phyloP scores from a whole-genome alignment of 1,139 yeast species.

The Geotrichum reessii region DNA sequence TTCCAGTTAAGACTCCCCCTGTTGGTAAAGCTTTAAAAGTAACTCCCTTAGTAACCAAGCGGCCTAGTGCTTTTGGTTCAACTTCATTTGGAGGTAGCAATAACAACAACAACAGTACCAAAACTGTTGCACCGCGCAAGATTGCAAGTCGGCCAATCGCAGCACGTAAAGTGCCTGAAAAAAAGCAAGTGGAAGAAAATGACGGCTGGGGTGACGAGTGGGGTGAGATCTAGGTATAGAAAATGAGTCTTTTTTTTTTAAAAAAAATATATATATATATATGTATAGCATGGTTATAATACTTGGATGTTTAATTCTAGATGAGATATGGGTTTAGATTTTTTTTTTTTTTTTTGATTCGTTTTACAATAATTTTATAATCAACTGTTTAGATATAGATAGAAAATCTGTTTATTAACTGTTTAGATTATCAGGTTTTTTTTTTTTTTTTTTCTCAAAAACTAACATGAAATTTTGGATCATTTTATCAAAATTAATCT shows the following conservation, averaged over 20 bases:
- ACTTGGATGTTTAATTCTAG: too few species aligned
- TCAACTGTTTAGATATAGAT: too few species aligned
- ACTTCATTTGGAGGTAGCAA: constrained; percentile 1
- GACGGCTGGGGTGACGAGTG: constrained; percentile 19
- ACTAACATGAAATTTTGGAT: too few species aligned
- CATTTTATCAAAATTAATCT: too few species aligned
- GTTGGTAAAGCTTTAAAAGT: background rate
- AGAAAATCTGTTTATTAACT: too few species aligned
- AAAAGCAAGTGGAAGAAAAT: constrained; percentile 3
- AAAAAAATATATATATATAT: too few species aligned
- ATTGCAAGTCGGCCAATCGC: background rate
- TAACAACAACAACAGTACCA: background rate
- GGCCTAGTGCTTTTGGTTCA: constrained; percentile 11
- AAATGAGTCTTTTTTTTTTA: background rate
- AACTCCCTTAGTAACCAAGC: background rate
- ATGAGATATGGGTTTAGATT: too few species aligned
- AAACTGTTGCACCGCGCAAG: background rate
- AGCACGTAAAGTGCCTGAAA: background rate
- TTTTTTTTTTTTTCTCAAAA: too few species aligned
- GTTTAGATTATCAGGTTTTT: too few species aligned
- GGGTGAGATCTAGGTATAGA: constrained; percentile 13
- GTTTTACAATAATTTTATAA: too few species aligned
- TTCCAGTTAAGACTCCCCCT: constrained; percentile 2
- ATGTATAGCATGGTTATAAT: too few species aligned
- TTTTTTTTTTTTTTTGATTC: too few species aligned